phyloP scores from a whole-genome alignment of 345 rosid species.

The Eucalyptus globulus region DNA sequence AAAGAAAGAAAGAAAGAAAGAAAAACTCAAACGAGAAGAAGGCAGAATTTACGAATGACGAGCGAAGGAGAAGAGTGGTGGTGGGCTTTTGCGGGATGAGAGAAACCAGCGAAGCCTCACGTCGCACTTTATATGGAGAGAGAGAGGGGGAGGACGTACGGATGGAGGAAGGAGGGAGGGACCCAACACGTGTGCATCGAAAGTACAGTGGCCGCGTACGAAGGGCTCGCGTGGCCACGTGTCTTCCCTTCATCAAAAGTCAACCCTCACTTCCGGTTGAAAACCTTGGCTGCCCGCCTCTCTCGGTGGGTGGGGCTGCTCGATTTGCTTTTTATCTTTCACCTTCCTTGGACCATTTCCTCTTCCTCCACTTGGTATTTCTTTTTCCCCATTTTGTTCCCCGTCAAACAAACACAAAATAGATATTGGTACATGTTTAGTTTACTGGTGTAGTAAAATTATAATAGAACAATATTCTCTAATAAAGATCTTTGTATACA shows the following conservation, averaged over 20 bases:
- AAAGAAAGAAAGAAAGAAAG: background rate
- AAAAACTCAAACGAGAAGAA: background rate
- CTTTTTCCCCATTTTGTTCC: background rate
- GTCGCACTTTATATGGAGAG: background rate
- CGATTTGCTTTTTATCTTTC: background rate
- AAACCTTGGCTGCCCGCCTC: background rate
- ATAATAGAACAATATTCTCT: background rate
- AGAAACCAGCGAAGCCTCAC: background rate
- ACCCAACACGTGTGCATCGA: background rate
- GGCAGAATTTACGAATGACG: background rate
- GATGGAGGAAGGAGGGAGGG: background rate
- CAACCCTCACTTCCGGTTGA: background rate
- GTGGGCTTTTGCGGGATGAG: background rate
- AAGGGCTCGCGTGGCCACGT: constrained; percentile 2
- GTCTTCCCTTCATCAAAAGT: background rate
- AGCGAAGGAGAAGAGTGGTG: background rate
- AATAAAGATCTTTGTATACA: background rate
- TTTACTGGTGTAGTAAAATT: background rate
- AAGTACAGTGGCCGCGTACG: constrained; percentile 9
- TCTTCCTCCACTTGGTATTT: background rate
- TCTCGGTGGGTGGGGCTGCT: background rate
- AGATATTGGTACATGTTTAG: background rate
- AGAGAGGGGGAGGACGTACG: background rate
- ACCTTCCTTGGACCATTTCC: background rate
- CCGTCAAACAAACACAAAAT: background rate